Evolutionary conservation across 192 early-diverging fungal genomes (phyloP).

Genomic region (Podila epicladia): DNA sequence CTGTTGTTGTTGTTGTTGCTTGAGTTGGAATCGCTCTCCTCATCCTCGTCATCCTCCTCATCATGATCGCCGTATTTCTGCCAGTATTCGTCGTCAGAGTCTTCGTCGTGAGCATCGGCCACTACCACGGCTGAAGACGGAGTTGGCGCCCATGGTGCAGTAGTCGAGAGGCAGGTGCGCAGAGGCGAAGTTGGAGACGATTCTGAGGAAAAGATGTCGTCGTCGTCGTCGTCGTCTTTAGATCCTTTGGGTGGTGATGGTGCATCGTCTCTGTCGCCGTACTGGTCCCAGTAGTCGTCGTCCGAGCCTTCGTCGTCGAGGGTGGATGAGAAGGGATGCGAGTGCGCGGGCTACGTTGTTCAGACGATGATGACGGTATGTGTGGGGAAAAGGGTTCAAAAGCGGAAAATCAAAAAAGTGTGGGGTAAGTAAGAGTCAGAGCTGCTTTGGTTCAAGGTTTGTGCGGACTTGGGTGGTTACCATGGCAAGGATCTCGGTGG

Average conservation of each 20-base stretch:
- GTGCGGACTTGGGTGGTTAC: neutral
- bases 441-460: too few relatives aligned
- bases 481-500: neutral
- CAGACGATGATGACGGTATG: neutral
- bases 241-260: neutral
- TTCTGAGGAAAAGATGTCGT: neutral
- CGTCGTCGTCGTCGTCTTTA: neutral
- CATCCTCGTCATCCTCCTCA: neutral
- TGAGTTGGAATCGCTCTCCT: too few relatives aligned
- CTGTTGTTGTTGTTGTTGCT: too few relatives aligned
- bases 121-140: neutral
- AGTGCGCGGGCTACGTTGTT: too few relatives aligned
- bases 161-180: too few relatives aligned
- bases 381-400: neutral
- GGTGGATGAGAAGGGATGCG: neutral
- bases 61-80: neutral
- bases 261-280: neutral
- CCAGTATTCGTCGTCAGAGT: neutral
- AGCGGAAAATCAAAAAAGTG: too few relatives aligned
- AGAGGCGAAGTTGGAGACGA: neutral
- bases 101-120: neutral
- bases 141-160: too few relatives aligned
- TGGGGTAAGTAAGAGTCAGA: neutral
- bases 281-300: conserved; percentile 1
- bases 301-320: neutral